Percentiles rank a stretch among this genome's conserved stretches.
Evolutionary conservation across 2,329 filamentous ascomycete species (phyloP).

Genomic region (Pseudopithomyces chartarum): DNA sequence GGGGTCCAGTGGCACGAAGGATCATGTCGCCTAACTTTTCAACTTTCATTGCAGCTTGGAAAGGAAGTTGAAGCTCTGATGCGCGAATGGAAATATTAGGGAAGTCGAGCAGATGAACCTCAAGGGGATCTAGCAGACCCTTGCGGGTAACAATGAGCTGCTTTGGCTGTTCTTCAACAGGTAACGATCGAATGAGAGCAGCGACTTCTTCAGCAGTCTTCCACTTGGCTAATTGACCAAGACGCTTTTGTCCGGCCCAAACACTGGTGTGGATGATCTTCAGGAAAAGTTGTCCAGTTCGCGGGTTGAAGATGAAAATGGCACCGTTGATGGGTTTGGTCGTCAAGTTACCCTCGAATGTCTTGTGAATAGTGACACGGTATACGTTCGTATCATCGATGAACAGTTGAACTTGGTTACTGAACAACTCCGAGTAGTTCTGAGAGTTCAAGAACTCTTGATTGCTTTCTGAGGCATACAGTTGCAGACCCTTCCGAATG

Average conservation of each 20-base stretch:
- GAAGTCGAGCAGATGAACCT: conserved; percentile 97
- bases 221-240: conserved; percentile 98
- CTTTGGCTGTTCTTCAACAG: conserved; percentile 97
- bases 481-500: conserved; percentile 95
- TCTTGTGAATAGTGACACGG: conserved; percentile 99
- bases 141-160: conserved; percentile 98
- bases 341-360: conserved; percentile 97
- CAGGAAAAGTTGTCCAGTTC: conserved; percentile 94
- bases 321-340: conserved; percentile 99
- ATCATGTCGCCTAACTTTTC: conserved; percentile 99
- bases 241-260: conserved; percentile 98
- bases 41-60: conserved; percentile 99
- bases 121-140: conserved; percentile 92
- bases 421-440: conserved; percentile 99
- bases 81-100: conserved; percentile 98
- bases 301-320: conserved; percentile 99
- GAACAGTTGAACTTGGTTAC: conserved; percentile 97
- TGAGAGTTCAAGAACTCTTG: conserved; percentile 99
- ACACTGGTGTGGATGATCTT: conserved; percentile 99
- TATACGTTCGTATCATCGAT: conserved; percentile 99
- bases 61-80: conserved; percentile 93
- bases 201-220: conserved; percentile 99
- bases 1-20: conserved; percentile 93
- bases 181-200: conserved; percentile 90
- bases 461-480: conserved; percentile 98